Evolutionary conservation across 257 asterid species (phyloP).

Genomic region (Osmanthus fragrans): DNA sequence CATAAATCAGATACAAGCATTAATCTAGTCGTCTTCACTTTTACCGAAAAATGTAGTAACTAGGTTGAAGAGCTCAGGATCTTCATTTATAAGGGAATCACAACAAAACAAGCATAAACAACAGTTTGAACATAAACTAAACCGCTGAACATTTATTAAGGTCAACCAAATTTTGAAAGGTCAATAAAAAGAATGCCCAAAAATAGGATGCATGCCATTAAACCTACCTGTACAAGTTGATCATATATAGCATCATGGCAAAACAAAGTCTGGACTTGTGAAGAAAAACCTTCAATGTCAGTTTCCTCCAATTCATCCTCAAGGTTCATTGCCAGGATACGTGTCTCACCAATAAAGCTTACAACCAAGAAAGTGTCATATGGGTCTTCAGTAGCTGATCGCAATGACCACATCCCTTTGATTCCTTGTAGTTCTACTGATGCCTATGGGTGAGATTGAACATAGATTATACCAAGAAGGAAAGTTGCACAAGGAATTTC

Average conservation of each 20-base stretch:
- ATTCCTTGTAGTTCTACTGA: conserved; percentile 96
- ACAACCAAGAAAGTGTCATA: conserved; percentile 86
- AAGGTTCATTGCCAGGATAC: conserved; percentile 88
- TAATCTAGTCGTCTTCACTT: neutral
- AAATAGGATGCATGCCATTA: conserved; percentile 2
- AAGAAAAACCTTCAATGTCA: conserved; percentile 83
- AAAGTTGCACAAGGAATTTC: neutral
- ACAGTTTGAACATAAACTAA: neutral
- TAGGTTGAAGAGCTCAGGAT: neutral
- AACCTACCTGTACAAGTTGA: conserved; percentile 82
- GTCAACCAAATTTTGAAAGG: conserved; percentile 7
- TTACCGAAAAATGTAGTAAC: neutral
- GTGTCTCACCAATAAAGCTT: conserved; percentile 91
- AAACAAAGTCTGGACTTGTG: conserved; percentile 79
- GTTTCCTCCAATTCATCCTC: conserved; percentile 96
- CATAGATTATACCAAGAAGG: conserved; percentile 5
- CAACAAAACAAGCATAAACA: neutral
- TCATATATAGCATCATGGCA: conserved; percentile 83
- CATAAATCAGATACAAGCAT: neutral
- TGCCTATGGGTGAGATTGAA: conserved; percentile 51
- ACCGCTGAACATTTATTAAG: neutral
- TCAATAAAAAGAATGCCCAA: neutral
- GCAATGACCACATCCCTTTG: conserved; percentile 94
- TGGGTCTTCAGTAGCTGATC: conserved; percentile 84
- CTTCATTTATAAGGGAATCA: neutral